phyloP scores from a whole-genome alignment of 2,329 filamentous ascomycete species.

The Penicillium sp. region DNA sequence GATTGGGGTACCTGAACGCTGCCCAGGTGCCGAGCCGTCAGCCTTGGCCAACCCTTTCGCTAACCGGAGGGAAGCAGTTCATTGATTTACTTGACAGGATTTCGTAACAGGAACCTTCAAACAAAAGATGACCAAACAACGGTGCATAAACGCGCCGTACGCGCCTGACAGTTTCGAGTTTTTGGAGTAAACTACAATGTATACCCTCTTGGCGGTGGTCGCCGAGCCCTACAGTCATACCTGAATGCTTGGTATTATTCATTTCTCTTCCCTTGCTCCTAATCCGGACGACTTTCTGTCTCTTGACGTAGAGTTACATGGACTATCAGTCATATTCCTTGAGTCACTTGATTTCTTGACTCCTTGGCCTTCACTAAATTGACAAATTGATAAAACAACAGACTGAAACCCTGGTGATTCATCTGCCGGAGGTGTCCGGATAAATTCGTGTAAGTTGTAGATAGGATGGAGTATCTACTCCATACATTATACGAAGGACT shows the following conservation, averaged over 20 bases:
- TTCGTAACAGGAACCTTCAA: background rate
- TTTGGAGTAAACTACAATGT: background rate
- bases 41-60: constrained; percentile 11
- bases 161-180: constrained; percentile 1
- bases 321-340: background rate
- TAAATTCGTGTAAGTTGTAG: background rate
- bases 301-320: constrained; percentile 12
- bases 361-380: background rate
- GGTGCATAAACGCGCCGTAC: constrained; percentile 1
- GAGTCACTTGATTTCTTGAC: too few relatives aligned
- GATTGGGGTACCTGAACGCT: constrained; percentile 10
- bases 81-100: constrained; percentile 4
- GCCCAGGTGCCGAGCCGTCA: constrained; percentile 10
- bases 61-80: too few relatives aligned
- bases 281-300: background rate
- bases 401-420: background rate
- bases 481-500: background rate
- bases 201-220: background rate
- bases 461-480: background rate
- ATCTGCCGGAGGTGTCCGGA: constrained; percentile 6
- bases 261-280: constrained; percentile 1
- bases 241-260: constrained; percentile 9
- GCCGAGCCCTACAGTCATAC: constrained; percentile 7
- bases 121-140: background rate
- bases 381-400: background rate